Evolutionary conservation across 768 basidiomycete genomes (phyloP).

Genomic region (Trametes villosa): DNA sequence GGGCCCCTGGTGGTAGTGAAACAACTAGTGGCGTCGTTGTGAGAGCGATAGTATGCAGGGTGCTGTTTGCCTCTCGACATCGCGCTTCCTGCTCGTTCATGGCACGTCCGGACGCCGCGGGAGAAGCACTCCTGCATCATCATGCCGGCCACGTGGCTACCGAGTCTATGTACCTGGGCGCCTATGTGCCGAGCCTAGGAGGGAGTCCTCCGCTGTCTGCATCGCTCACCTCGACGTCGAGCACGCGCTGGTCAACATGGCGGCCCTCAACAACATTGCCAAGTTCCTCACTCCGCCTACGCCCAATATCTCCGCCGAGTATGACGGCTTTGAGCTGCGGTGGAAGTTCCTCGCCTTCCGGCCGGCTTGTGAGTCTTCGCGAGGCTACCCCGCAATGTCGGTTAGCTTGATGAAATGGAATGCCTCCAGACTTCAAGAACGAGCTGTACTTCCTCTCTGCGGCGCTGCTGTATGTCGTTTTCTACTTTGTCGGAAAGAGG

Average conservation of each 20-base stretch:
- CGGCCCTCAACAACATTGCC: slow-evolving; percentile 15
- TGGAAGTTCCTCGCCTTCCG: slow-evolving; percentile 83
- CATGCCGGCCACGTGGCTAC: slow-evolving; percentile 17
- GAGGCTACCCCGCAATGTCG: slow-evolving; percentile 8
- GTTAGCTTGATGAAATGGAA: background rate
- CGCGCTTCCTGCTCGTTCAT: background rate
- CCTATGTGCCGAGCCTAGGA: background rate
- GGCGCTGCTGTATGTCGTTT: slow-evolving; percentile 57
- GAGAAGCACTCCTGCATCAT: slow-evolving; percentile 4
- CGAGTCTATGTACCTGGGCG: slow-evolving; percentile 12
- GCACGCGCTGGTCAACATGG: slow-evolving; percentile 18
- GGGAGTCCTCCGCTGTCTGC: background rate
- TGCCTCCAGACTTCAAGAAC: slow-evolving; percentile 57
- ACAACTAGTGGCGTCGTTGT: background rate
- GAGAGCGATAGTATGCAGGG: background rate
- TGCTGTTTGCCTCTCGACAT: background rate
- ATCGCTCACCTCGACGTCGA: background rate
- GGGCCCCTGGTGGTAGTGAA: background rate
- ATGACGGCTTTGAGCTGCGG: slow-evolving; percentile 73
- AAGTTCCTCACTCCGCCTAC: slow-evolving; percentile 50
- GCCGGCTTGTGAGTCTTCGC: slow-evolving; percentile 65
- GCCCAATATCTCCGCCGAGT: slow-evolving; percentile 56
- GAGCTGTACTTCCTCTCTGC: slow-evolving; percentile 63
- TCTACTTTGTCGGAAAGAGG: slow-evolving; percentile 63
- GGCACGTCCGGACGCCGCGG: background rate